Conservation (phyloP, 192 early-diverging fungal species). For the Backusella sp. region DNA sequence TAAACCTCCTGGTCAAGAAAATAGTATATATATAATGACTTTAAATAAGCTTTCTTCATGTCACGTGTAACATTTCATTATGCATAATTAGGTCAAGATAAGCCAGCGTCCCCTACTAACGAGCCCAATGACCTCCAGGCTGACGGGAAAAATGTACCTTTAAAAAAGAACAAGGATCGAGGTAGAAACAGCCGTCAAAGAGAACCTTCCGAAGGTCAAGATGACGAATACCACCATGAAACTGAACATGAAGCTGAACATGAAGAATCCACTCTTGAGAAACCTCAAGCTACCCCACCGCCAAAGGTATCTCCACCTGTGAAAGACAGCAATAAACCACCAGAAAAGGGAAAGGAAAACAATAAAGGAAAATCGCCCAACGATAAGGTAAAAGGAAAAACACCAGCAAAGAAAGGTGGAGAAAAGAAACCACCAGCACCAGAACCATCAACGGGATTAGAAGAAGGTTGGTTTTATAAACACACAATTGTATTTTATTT, state of each 20-base stretch:
- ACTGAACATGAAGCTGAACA: too few relatives aligned
- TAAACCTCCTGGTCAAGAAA: background rate
- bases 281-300: background rate
- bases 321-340: background rate
- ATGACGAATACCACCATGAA: too few relatives aligned
- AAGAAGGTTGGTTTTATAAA: background rate
- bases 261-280: background rate
- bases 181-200: background rate
- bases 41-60: background rate
- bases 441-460: background rate
- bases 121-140: background rate
- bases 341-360: background rate
- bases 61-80: background rate
- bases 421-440: background rate
- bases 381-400: background rate
- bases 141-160: background rate
- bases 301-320: background rate
- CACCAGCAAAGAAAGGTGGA: background rate
- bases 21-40: background rate
- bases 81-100: background rate
- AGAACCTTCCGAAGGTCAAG: background rate
- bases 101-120: background rate
- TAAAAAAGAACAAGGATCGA: background rate
- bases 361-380: background rate
- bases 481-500: background rate